Conservation (phyloP, 352 stramenopile genomes). For the Globisporangium carolinianum region DNA sequence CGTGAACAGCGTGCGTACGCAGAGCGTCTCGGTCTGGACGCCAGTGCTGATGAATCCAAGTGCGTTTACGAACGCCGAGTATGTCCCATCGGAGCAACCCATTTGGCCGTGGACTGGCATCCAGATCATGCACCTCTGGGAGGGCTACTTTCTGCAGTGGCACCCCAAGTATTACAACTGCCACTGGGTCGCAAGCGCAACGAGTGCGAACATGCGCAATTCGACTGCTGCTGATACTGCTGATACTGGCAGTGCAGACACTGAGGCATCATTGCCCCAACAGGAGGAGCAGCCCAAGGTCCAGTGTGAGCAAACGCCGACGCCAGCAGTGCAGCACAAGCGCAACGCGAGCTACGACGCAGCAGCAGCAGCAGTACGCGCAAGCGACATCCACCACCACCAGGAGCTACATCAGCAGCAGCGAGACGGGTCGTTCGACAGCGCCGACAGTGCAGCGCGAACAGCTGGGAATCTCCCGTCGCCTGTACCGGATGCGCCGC, state of each 20-base stretch:
- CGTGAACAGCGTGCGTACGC: constrained; percentile 41
- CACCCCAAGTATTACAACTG: constrained; percentile 80
- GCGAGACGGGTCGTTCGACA: constrained; percentile 4
- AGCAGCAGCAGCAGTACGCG: too few relatives aligned
- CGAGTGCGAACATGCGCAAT: not conserved
- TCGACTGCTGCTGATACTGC: constrained; percentile 18
- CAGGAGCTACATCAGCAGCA: not conserved
- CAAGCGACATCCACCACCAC: too few relatives aligned
- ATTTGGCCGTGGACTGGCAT: constrained; percentile 79
- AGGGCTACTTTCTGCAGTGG: constrained; percentile 83
- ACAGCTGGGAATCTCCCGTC: not conserved
- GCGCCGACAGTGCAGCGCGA: not conserved
- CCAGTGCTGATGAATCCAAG: constrained; percentile 48
- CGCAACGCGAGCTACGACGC: too few relatives aligned
- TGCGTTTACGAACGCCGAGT: constrained; percentile 45
- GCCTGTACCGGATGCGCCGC: constrained; percentile 1
- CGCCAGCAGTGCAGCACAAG: too few relatives aligned
- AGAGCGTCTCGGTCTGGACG: constrained; percentile 75
- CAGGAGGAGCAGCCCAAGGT: constrained; percentile 5
- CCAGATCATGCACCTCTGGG: constrained; percentile 78
- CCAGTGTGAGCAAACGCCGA: constrained; percentile 4
- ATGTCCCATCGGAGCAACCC: constrained; percentile 35
- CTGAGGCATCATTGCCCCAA: too few relatives aligned
- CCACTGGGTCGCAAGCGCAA: constrained; percentile 47
- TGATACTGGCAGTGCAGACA: not conserved